phyloP scores from a whole-genome alignment of 2,329 filamentous ascomycete species.

The Penicillium sp. region DNA sequence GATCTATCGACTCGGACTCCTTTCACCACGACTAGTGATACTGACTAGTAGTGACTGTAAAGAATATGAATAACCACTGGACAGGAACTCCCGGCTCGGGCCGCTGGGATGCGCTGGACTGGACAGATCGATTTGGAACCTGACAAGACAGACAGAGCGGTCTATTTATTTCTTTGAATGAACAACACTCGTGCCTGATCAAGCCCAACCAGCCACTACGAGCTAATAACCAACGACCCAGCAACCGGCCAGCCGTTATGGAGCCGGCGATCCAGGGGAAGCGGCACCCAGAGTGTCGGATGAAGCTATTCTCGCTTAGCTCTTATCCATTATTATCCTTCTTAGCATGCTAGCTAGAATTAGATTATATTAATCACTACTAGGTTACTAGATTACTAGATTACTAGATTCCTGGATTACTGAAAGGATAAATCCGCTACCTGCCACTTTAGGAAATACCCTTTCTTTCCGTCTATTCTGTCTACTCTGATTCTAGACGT shows the following conservation, averaged over 20 bases:
- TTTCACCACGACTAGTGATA: neutral
- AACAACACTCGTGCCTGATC: neutral
- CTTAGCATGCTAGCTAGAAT: too few relatives aligned
- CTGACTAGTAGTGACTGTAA: neutral
- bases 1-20: neutral
- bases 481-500: too few relatives aligned
- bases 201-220: too few relatives aligned
- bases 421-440: too few relatives aligned
- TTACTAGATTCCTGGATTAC: too few relatives aligned
- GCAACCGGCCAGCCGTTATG: neutral
- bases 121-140: constrained; percentile 8
- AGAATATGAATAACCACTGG: neutral
- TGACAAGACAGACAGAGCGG: too few relatives aligned
- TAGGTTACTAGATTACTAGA: too few relatives aligned
- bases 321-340: too few relatives aligned
- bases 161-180: too few relatives aligned
- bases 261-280: constrained; percentile 8
- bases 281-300: constrained; percentile 5
- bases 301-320: neutral
- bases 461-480: too few relatives aligned
- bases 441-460: too few relatives aligned
- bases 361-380: too few relatives aligned
- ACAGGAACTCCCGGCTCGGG: neutral
- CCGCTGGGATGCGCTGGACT: neutral
- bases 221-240: neutral